Evolutionary conservation across 2,329 filamentous ascomycete genomes (phyloP).

Genomic region (Mycosphaerelloides madeirae): DNA sequence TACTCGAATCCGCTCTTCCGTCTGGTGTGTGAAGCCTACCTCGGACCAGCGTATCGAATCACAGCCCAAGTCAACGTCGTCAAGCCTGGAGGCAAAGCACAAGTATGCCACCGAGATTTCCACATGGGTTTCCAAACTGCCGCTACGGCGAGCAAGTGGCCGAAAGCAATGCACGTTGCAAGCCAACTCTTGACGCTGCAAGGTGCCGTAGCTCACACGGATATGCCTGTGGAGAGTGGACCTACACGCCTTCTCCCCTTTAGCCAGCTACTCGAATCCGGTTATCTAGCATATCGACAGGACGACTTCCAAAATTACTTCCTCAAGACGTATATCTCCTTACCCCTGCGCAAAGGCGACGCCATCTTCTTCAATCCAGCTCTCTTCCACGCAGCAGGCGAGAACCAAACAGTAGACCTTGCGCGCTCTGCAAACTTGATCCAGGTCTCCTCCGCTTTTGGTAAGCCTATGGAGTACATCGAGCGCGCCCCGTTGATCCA

Average conservation of each 20-base stretch:
- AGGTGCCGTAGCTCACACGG: constrained; percentile 58
- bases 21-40: constrained; percentile 51
- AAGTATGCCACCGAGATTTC: constrained; percentile 58
- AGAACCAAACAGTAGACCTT: constrained; percentile 48
- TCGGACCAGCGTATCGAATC: constrained; percentile 56
- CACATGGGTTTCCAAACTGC: constrained; percentile 59
- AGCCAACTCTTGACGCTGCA: constrained; percentile 58
- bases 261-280: constrained; percentile 53
- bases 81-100: constrained; percentile 53
- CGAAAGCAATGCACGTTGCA: constrained; percentile 50
- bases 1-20: constrained; percentile 58
- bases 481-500: constrained; percentile 49
- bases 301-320: constrained; percentile 54
- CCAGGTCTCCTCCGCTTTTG: constrained; percentile 59
- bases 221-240: constrained; percentile 56
- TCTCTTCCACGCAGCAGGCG: constrained; percentile 59
- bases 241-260: constrained; percentile 59
- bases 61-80: constrained; percentile 62
- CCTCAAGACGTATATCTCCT: constrained; percentile 47
- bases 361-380: constrained; percentile 62
- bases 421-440: constrained; percentile 56
- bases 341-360: constrained; percentile 54
- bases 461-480: constrained; percentile 60
- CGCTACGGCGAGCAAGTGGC: constrained; percentile 45
- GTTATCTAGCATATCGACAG: constrained; percentile 55